phyloP scores from a whole-genome alignment of 1,139 yeast genomes.

The Yamadazyma blattariae region DNA sequence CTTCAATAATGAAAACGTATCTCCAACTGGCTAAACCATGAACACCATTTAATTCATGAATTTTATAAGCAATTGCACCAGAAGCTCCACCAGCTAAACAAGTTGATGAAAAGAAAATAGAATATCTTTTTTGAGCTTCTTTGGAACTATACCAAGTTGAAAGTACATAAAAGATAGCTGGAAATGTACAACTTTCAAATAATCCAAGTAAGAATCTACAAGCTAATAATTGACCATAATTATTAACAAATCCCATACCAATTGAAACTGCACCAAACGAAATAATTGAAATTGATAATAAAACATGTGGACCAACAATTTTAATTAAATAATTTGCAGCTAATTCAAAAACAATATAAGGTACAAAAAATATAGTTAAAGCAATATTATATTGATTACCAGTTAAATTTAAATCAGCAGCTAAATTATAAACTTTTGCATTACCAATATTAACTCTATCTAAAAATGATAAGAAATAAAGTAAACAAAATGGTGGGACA shows the following conservation, averaged over 20 bases:
- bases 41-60: slow-evolving; percentile 35
- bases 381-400: slow-evolving; percentile 65
- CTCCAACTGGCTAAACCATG: slow-evolving; percentile 57
- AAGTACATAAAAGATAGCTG: slow-evolving; percentile 67
- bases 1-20: slow-evolving; percentile 75
- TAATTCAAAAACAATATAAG: slow-evolving; percentile 66
- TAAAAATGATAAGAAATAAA: slow-evolving; percentile 66
- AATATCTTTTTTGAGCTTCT: slow-evolving; percentile 68
- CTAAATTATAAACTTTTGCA: slow-evolving; percentile 67
- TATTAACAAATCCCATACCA: slow-evolving; percentile 63
- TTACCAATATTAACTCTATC: slow-evolving; percentile 76
- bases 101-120: slow-evolving; percentile 56
- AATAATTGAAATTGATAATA: slow-evolving; percentile 56
- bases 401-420: slow-evolving; percentile 45
- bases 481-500: slow-evolving; percentile 66
- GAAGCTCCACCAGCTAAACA: slow-evolving; percentile 43
- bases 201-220: slow-evolving; percentile 65
- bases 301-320: slow-evolving; percentile 58
- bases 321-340: slow-evolving; percentile 64
- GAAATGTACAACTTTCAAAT: slow-evolving; percentile 69
- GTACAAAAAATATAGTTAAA: slow-evolving; percentile 68
- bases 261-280: slow-evolving; percentile 62
- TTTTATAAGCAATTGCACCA: slow-evolving; percentile 43
- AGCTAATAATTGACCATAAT: slow-evolving; percentile 55
- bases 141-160: slow-evolving; percentile 53